These are phyloP conservation scores for Artemisia princeps DNA, from an alignment of 140 eudicot species.

Conservation along the genomic window DNA sequence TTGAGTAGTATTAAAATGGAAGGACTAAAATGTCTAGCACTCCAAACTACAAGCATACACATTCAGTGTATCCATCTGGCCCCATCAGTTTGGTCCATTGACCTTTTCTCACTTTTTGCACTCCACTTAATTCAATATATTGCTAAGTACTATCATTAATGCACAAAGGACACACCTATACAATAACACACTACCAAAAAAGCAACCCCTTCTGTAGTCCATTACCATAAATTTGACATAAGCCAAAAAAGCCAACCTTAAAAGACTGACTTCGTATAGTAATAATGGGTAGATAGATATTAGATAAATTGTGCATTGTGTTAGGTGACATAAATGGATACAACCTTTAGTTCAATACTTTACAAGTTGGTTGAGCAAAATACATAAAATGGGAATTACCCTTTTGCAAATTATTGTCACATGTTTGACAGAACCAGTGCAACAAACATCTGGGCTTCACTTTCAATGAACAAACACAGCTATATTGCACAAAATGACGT, in stretches of 20 bases:
- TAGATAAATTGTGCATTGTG: slow-evolving; percentile 3
- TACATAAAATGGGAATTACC: neutral
- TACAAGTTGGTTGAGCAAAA: no score
- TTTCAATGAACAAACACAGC: slow-evolving; percentile 9
- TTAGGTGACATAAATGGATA: neutral
- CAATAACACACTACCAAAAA: slow-evolving; percentile 8
- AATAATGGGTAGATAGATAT: neutral
- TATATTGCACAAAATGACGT: slow-evolving; percentile 9
- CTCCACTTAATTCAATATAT: slow-evolving; percentile 24
- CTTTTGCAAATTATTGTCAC: slow-evolving; percentile 10
- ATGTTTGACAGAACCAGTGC: neutral
- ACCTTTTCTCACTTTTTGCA: slow-evolving; percentile 25
- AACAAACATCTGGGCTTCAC: neutral
- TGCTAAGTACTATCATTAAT: slow-evolving; percentile 22
- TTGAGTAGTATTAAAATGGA: neutral
- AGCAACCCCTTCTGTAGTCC: slow-evolving; percentile 16
- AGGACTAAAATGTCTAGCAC: slow-evolving; percentile 16
- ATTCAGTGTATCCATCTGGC: slow-evolving; percentile 32
- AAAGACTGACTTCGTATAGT: slow-evolving; percentile 3
- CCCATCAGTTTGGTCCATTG: slow-evolving; percentile 24
- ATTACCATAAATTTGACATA: neutral
- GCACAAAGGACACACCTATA: slow-evolving; percentile 18
- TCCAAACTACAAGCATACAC: slow-evolving; percentile 20
- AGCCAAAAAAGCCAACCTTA: slow-evolving; percentile 12
- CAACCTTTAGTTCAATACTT: no score